Evolutionary conservation across 805 yeast genomes (phyloP).

Genomic region (Nadsonia fulvescens): DNA sequence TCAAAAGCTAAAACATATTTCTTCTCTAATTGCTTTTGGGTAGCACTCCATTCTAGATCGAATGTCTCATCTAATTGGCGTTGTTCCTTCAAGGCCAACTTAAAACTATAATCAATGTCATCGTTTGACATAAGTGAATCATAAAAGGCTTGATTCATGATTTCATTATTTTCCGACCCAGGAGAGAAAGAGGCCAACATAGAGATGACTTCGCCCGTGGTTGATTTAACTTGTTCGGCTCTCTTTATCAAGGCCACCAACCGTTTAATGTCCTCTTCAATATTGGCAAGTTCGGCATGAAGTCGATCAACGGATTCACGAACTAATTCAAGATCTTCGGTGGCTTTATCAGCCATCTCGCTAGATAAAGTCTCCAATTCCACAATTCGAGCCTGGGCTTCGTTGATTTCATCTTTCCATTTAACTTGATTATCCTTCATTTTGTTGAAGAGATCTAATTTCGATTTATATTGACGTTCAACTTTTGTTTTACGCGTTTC

Average conservation of each 20-base stretch:
- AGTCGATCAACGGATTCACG: slow-evolving; percentile 6
- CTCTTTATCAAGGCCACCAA: slow-evolving; percentile 3
- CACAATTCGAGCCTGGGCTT: slow-evolving; percentile 7
- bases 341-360: slow-evolving; percentile 6
- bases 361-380: slow-evolving; percentile 6
- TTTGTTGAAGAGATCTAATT: slow-evolving; percentile 57
- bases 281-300: slow-evolving; percentile 8
- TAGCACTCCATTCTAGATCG: slow-evolving; percentile 19
- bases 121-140: slow-evolving; percentile 8
- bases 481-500: slow-evolving; percentile 15
- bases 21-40: slow-evolving; percentile 18
- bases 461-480: too few relatives aligned
- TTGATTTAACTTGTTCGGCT: slow-evolving; percentile 6
- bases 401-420: slow-evolving; percentile 13
- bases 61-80: slow-evolving; percentile 13
- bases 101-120: slow-evolving; percentile 7
- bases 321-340: slow-evolving; percentile 5
- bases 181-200: slow-evolving; percentile 8
- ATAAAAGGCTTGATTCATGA: slow-evolving; percentile 7
- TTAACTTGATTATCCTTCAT: too few relatives aligned
- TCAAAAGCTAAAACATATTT: slow-evolving; percentile 18
- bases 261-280: slow-evolving; percentile 9
- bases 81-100: slow-evolving; percentile 10
- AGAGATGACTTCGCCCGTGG: slow-evolving; percentile 8
- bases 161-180: slow-evolving; percentile 5